Percentiles rank a stretch among this genome's conserved stretches.
Conservation (phyloP, 1,284 basidiomycete species). For the Boletus albobrunnescens region DNA sequence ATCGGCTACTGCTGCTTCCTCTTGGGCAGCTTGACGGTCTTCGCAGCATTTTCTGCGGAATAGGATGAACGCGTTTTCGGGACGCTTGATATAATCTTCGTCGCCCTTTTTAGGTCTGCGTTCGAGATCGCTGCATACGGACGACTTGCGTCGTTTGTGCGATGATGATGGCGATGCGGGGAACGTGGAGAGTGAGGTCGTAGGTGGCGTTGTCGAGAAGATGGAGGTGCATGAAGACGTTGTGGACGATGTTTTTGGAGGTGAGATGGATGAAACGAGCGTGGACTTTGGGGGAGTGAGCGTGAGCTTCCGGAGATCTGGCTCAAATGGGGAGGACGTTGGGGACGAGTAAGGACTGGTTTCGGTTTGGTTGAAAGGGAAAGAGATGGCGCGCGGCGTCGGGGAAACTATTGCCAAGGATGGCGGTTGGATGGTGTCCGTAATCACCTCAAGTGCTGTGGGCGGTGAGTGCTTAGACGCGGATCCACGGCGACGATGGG, state of each 20-base stretch:
- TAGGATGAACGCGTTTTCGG: conserved; percentile 77
- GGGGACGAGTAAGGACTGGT: conserved; percentile 63
- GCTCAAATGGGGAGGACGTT: conserved; percentile 64
- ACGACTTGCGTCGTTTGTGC: conserved; percentile 62
- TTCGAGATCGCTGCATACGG: conserved; percentile 52
- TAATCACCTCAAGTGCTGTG: conserved; percentile 71
- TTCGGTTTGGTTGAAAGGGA: conserved; percentile 54
- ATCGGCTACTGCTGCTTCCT: conserved; percentile 37
- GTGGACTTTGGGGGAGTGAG: conserved; percentile 41
- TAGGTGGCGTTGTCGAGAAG: conserved; percentile 38
- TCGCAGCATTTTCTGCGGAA: conserved; percentile 74
- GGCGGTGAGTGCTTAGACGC: conserved; percentile 28
- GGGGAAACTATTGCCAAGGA: conserved; percentile 64
- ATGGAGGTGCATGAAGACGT: conserved; percentile 36
- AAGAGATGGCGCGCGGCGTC: conserved; percentile 71
- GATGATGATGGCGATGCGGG: conserved; percentile 35
- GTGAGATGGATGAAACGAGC: conserved; percentile 44
- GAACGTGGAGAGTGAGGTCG: conserved; percentile 30
- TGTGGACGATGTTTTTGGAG: conserved; percentile 22
- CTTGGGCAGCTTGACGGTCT: conserved; percentile 51
- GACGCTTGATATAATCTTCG: conserved; percentile 75
- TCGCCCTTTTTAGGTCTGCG: conserved; percentile 73
- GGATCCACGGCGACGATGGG: conserved; percentile 8
- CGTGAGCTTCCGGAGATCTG: conserved; percentile 54
- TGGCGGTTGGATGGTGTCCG: conserved; percentile 57